Base-by-base conservation (phyloP, 345 rosid species). In the Hibiscus syriacus region DNA sequence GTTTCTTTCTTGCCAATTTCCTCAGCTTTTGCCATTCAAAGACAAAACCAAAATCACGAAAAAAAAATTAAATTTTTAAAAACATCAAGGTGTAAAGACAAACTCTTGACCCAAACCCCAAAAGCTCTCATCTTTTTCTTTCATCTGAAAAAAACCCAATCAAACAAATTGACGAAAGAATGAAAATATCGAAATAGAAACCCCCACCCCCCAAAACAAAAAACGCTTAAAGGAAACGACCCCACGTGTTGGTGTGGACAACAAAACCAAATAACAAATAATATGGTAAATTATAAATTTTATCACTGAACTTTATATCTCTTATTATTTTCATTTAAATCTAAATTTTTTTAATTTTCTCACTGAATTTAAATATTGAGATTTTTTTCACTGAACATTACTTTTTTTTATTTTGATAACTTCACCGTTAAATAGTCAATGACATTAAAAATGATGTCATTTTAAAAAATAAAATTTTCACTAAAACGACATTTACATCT, bases 21-120 rank as follows among this genome's bases (percentile, higher is more conserved):
- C 43, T 70, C 83, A 67, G 74, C 69, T 70, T 75, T 67, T 20
- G 66, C 79, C 87, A 82, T 45, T 81, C 34, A 17, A 49, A 17
- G 64, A 10, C 38, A 63, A 22, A 16, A 63, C 6, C 6, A 64
- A 71, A 22, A 7, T 6, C 11, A 32, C 9, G 12, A 54, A 34
- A 17, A 14, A 14, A 23, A 0, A n/a, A 22, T 56, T 68, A 39
- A 60, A 29, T 55, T 13, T 49, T 12, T 72, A 4, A 48, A 25
- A 38, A 76, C 58, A 36, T 55, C n/a, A 41, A 55, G 25, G 5
- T 8, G 16, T n/a, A 49, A 22, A 12, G 43, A 39, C 2, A 29
- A 67, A 63, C 64, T 43, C 23, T 66, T 52, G 57, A 72, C 49
- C 27, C 29, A 38, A 63, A 8, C 49, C 45, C 66, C 49, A 55